These are phyloP conservation scores for Pichia nanzhaoensis DNA, from an alignment of 805 yeast species.

Conservation along the genomic window DNA sequence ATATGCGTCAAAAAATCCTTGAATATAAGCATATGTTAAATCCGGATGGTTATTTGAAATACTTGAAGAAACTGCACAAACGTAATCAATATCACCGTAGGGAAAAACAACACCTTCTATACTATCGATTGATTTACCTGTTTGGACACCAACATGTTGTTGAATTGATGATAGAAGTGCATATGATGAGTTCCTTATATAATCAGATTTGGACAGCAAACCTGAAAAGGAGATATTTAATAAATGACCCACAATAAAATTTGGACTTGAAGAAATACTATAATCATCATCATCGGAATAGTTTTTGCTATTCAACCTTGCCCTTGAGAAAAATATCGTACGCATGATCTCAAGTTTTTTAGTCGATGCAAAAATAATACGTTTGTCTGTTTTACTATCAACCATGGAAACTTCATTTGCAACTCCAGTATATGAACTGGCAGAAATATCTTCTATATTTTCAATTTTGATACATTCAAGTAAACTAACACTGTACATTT, in stretches of 20 bases:
- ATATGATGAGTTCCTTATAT: conserved; percentile 58
- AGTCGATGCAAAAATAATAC: conserved; percentile 39
- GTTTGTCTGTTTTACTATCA: conserved; percentile 29
- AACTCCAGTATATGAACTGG: conserved; percentile 39
- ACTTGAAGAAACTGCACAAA: conserved; percentile 48
- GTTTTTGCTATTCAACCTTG: conserved; percentile 31
- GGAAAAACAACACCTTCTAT: conserved; percentile 64
- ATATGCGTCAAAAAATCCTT: conserved; percentile 45
- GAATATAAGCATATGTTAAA: conserved; percentile 50
- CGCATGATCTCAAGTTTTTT: conserved; percentile 62
- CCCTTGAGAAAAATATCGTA: conserved; percentile 60
- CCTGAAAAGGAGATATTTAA: conserved; percentile 64
- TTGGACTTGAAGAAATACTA: conserved; percentile 30
- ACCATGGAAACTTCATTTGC: conserved; percentile 43
- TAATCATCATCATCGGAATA: conserved; percentile 28
- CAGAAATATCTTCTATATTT: conserved; percentile 34
- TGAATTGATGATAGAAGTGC: conserved; percentile 55
- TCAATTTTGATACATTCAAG: conserved; percentile 39
- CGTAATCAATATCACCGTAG: conserved; percentile 54
- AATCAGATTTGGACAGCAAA: conserved; percentile 50
- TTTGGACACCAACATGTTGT: conserved; percentile 50
- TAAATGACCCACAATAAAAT: conserved; percentile 44
- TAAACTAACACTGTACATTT: conserved; percentile 31
- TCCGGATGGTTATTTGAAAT: conserved; percentile 52
- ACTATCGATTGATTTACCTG: conserved; percentile 49